Evolutionary conservation across 352 stramenopile genomes (phyloP), one percentile per base, ranked within the genome.

Genomic region (Phytophthora lateralis): DNA sequence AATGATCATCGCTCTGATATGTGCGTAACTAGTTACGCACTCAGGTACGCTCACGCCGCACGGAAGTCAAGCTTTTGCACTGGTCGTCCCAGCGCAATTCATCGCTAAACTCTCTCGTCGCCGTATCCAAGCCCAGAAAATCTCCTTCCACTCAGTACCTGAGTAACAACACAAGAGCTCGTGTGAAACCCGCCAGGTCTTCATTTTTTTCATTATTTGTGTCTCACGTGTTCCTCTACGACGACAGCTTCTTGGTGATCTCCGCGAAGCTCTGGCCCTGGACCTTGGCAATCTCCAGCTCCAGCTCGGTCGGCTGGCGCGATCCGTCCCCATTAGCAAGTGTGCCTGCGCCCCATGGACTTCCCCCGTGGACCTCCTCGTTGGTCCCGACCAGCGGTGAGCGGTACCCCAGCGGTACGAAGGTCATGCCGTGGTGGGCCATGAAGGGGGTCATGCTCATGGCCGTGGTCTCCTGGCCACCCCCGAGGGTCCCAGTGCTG

Each of bases 341-440:
- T 8, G 84, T 94, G 17, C 90, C 89, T 17, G 85, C 74, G 26
- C 88, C 87, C 73, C 90, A 96, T 1, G 85, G 71, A 52, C 69
- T 85, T 20, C 73, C 79, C 29, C 82, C 84, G 44, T 91, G 84
- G 14, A 88, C 58, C 46, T 87, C 80, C n/a, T 88, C 67, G 32
- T 84, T 74, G 55, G 75, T 76, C 7, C 69, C 75, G 21, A 85
- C 52, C 20, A 81, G 52, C 0, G 67, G 76, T 3, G 65, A 64
- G 32, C 74, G 73, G 56, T 82, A 85, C 30, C 87, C 89, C 14
- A 93, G 49, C 30, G 89, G 88, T 32, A 97, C 82, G 61, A 95
- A 97, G 27, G 84, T 79, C 82, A 97, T 95, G 37, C 90, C 90
- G 21, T 96, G 84, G 72, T 97, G 87, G 14, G 76, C 66, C 34